Evolutionary conservation across 208 protist species (phyloP).

Genomic region (Leptomonas seymouri): DNA sequence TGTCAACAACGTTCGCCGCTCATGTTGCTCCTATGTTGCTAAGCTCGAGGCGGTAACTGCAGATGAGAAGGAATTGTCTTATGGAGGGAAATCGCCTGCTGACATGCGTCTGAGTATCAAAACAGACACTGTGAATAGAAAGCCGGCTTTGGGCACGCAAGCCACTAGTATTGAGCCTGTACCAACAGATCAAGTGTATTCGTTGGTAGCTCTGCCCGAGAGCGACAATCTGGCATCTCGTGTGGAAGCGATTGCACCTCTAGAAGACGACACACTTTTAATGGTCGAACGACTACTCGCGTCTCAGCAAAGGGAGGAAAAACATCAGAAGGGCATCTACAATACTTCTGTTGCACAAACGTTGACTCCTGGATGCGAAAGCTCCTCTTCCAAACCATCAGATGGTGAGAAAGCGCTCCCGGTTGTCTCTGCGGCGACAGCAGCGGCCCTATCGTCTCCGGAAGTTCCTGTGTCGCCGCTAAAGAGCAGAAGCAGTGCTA

Average conservation of each 20-base stretch:
- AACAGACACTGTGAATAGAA: background rate
- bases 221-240: background rate
- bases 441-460: too few relatives aligned
- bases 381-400: background rate
- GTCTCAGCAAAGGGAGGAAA: background rate
- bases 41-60: slow-evolving; percentile 1
- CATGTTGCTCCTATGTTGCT: slow-evolving; percentile 10
- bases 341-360: background rate
- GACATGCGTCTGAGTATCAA: too few relatives aligned
- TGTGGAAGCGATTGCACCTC: background rate
- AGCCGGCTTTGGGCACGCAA: background rate
- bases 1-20: background rate
- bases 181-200: slow-evolving; percentile 1
- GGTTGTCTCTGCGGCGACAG: too few relatives aligned
- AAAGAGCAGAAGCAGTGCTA: slow-evolving; percentile 1
- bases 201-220: background rate
- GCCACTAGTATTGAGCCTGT: background rate
- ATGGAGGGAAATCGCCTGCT: too few relatives aligned
- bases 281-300: background rate
- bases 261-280: background rate
- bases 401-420: background rate
- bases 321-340: too few relatives aligned
- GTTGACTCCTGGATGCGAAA: background rate
- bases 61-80: background rate
- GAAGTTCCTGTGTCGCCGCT: background rate